Evolutionary conservation across 139 green algal species (phyloP), one percentile per base, ranked within the genome.

Genomic region (Auxenochlorella protothecoides): DNA sequence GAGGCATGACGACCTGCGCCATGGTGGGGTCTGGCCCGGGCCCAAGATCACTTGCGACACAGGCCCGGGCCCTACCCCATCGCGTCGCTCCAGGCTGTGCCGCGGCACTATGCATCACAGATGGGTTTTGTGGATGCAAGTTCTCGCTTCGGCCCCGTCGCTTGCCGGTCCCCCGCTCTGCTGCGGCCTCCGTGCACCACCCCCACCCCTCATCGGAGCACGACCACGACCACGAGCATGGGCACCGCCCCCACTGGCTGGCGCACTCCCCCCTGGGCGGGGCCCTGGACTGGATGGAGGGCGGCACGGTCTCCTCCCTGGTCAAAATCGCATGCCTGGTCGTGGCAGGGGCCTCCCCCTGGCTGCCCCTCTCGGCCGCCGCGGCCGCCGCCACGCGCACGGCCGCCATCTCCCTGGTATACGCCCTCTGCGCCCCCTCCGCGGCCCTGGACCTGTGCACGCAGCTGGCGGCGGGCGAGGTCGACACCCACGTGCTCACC

Each of bases 401-500:
- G 3, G 76, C 76, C 52, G 66, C 68, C 16, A 81, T 69, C 10
- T 66, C 65, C 1, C 59, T 54, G 2, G 72, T 84, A 3, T 87
- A 78, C 27, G 2, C 77, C 3, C 66, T 92, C 11, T 78, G 68
- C 4, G 81, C 76, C 59, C 70, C 78, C 10, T 75, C 83, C 3
- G 79, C 75, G 3, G 55, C 68, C 2, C 67, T 84, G 53, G 78
- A 82, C 2, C 72, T 87, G 5, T 54, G 63, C 2, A 76, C 81
- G 12, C 74, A 81, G 66, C 27, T 89, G 5, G 81, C 79, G 5
- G 75, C 74, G 3, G 78, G 81, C 5, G 71, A 69, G 5, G 68
- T 95, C 5, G 86, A 94, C 84, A 92, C 89, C 2, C 90, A 96
- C 54, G 88, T 94, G 64, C 83, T 96, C 15, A 96, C 92, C 85